Base-by-base conservation (phyloP, 2,329 filamentous ascomycete genomes). In the Ophiocordyceps camponoti-saundersi region DNA sequence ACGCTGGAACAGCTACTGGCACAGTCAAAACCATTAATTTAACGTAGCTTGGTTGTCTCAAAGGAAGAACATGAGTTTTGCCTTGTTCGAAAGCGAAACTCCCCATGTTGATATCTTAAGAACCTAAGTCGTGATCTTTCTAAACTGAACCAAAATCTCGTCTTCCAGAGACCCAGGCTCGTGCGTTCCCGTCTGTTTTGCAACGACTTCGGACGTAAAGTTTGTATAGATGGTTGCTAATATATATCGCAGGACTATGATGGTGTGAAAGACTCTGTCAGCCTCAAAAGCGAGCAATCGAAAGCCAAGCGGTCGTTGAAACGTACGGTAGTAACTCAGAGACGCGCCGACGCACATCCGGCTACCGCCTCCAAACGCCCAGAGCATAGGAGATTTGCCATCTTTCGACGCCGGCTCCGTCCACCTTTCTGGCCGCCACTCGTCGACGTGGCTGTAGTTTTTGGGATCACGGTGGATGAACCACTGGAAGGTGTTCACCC, bases 201-300 rank as follows among this genome's bases (percentile, higher is more conserved):
- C 39, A 15, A 45, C 32, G 15, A 45, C 44, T 4, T 11, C n/a
- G 2, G 44, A 45, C 5, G 44, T 26, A n/a, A 45, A 45, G 21
- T 45, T 45, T 32, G 44, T 23, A 16, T 45, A 45, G 4, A 45
- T 16, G 6, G 41, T 16, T 10, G 44, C 44, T 32, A 45, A 18
- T 15, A 40, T 45, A n/a, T 45, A 45, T 16, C 44, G 30, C 34
- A 45, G 40, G n/a, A 45, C 44, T 45, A n/a, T 45, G 18, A 21
- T 3, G 13, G 7, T 15, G 13, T 15, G 12, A 34, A 10, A 34
- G 6, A n/a, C 32, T 16, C 3, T n/a, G 13, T 16, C 32, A 16
- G 32, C 32, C 32, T 34, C 32, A 29, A 29, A 29, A 29, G 23
- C 23, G 23, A 26, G 23, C 23, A 5, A 4, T 26, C 23, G 23